These are phyloP conservation scores for Glonium stellatum DNA, from an alignment of 495 filamentous ascomycete genomes.

Conservation along the genomic window DNA sequence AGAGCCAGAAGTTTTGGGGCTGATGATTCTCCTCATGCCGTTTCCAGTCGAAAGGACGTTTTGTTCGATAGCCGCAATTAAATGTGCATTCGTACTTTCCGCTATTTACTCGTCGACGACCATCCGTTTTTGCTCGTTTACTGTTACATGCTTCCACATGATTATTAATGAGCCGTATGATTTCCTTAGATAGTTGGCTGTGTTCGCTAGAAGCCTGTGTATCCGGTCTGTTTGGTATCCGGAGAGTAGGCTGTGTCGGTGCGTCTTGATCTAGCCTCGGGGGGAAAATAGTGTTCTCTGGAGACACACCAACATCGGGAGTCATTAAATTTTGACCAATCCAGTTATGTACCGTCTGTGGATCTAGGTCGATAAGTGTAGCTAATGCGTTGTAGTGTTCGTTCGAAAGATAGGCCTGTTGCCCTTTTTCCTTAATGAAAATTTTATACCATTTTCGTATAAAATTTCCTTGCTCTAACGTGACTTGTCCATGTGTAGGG, in stretches of 20 bases:
- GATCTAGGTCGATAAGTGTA: slow-evolving; percentile 1
- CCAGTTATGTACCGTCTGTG: slow-evolving; percentile 12
- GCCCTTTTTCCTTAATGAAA: not conserved
- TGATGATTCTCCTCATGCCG: slow-evolving; percentile 28
- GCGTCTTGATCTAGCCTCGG: not conserved
- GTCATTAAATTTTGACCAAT: slow-evolving; percentile 12
- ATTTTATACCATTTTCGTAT: slow-evolving; percentile 11
- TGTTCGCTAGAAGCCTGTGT: slow-evolving; percentile 4
- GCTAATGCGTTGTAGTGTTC: slow-evolving; percentile 16
- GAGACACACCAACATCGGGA: not conserved
- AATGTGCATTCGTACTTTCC: slow-evolving; percentile 21
- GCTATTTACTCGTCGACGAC: slow-evolving; percentile 16
- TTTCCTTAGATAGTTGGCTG: slow-evolving; percentile 4
- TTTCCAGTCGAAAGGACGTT: slow-evolving; percentile 22
- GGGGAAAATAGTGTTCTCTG: not conserved
- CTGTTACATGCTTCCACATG: slow-evolving; percentile 14
- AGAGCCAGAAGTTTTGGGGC: slow-evolving; percentile 26
- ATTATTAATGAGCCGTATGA: slow-evolving; percentile 12
- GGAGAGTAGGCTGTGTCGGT: not conserved
- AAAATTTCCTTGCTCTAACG: slow-evolving; percentile 12
- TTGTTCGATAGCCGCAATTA: slow-evolving; percentile 23
- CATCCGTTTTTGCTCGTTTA: slow-evolving; percentile 13
- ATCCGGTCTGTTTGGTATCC: not conserved
- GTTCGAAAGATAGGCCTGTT: slow-evolving; percentile 1
- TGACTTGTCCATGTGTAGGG: not conserved